phyloP scores from a whole-genome alignment of 495 filamentous ascomycete species.

The Penicillium pulvis region DNA sequence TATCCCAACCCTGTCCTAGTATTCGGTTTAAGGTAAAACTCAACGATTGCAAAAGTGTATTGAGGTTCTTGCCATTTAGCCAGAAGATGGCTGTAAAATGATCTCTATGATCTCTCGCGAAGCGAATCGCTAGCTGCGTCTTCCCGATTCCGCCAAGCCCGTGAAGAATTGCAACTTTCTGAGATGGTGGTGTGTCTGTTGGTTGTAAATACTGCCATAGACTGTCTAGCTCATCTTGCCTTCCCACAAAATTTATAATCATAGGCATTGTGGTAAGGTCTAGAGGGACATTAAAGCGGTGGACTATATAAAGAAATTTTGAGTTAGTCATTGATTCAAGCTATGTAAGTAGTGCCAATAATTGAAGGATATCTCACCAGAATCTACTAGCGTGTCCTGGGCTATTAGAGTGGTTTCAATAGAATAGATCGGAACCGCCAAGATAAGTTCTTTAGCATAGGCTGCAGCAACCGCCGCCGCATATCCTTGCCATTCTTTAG shows the following conservation, averaged over 20 bases:
- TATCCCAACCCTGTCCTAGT: conserved; percentile 13
- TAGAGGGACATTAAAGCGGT: conserved; percentile 25
- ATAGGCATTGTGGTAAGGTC: conserved; percentile 28
- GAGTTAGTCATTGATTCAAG: too few species aligned
- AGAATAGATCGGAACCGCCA: too few species aligned
- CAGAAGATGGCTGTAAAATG: conserved; percentile 35
- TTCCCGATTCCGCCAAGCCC: conserved; percentile 49
- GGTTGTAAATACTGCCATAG: conserved; percentile 30
- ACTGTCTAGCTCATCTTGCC: conserved; percentile 26
- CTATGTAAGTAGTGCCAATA: too few species aligned
- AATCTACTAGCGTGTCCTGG: too few species aligned
- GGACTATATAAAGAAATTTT: too few species aligned
- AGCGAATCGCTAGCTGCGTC: conserved; percentile 44
- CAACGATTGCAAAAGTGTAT: conserved; percentile 25
- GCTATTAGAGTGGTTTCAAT: too few species aligned
- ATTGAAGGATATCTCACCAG: too few species aligned
- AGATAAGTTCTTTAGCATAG: too few species aligned
- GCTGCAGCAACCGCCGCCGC: too few species aligned
- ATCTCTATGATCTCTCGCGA: conserved; percentile 31
- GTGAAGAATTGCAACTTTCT: conserved; percentile 34
- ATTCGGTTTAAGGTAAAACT: conserved; percentile 23
- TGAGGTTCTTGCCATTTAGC: conserved; percentile 31
- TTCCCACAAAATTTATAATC: conserved; percentile 31
- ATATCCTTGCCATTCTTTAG: too few species aligned
- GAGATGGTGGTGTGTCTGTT: conserved; percentile 12